Evolutionary conservation across 148 eudicot genomes (phyloP).

Genomic region (Fagopyrum esculentum): DNA sequence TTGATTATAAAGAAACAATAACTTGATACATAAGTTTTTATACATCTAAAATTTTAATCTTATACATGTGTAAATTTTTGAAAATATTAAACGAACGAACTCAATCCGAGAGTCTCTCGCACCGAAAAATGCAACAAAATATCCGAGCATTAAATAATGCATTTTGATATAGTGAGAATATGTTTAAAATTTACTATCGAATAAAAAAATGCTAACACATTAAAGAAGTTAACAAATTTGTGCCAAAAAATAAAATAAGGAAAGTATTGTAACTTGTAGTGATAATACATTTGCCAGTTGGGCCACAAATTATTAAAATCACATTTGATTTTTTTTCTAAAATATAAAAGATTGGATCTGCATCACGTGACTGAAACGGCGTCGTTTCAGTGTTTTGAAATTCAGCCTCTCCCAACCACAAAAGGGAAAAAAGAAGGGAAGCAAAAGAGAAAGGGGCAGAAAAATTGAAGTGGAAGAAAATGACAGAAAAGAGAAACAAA

Average conservation of each 20-base stretch:
- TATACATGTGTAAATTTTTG: no score
- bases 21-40: no score
- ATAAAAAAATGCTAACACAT: neutral
- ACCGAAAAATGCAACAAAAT: no score
- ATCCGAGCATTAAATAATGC: no score
- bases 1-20: no score
- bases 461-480: neutral
- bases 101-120: no score
- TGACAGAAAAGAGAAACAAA: conserved; percentile 10
- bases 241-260: neutral
- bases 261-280: neutral
- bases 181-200: neutral
- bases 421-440: neutral
- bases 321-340: neutral
- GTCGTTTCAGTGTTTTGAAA: neutral
- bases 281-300: neutral
- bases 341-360: neutral
- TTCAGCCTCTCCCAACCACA: conserved; percentile 1
- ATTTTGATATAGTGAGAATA: no score
- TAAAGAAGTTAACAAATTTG: neutral
- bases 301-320: neutral
- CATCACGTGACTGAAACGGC: conserved; percentile 3
- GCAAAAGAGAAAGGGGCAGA: neutral
- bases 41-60: no score
- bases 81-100: no score